Evolutionary conservation across 331 rosid species (phyloP).

Genomic region (Pyracantha coccinea): DNA sequence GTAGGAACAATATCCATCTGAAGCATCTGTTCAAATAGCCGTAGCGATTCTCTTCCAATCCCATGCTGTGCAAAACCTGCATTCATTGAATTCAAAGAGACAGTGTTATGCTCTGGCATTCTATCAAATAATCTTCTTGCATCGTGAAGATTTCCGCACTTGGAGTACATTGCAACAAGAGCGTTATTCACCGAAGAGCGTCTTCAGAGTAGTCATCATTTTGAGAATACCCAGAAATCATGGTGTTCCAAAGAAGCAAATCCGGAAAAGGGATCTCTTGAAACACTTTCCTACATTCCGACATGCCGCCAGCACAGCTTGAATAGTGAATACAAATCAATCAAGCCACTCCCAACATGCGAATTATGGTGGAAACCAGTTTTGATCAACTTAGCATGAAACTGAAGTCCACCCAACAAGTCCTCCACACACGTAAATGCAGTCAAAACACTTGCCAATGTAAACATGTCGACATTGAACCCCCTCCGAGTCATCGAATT

Average conservation of each 20-base stretch:
- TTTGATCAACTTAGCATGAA: slow-evolving; percentile 75
- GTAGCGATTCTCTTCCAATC: slow-evolving; percentile 46
- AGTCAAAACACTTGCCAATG: slow-evolving; percentile 79
- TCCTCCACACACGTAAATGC: slow-evolving; percentile 64
- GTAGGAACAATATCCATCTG: slow-evolving; percentile 44
- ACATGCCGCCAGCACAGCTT: slow-evolving; percentile 60
- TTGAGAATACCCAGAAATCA: slow-evolving; percentile 83
- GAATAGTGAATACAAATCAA: slow-evolving; percentile 86
- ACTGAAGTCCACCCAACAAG: slow-evolving; percentile 69
- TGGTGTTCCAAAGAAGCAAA: slow-evolving; percentile 87
- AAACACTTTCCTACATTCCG: slow-evolving; percentile 57
- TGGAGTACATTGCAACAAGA: slow-evolving; percentile 76
- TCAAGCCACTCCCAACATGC: slow-evolving; percentile 82
- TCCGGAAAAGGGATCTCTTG: slow-evolving; percentile 63
- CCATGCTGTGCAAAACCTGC: slow-evolving; percentile 88
- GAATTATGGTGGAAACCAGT: slow-evolving; percentile 74
- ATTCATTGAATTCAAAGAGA: slow-evolving; percentile 72
- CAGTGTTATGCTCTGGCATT: slow-evolving; percentile 60
- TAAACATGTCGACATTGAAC: slow-evolving; percentile 60
- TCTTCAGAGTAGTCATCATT: slow-evolving; percentile 58
- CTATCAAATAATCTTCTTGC: slow-evolving; percentile 62
- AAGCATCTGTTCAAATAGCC: slow-evolving; percentile 66
- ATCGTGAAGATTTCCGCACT: slow-evolving; percentile 70
- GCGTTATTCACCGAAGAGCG: slow-evolving; percentile 68
- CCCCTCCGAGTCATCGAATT: slow-evolving; percentile 58